Conservation (phyloP, 2,329 filamentous ascomycete species). For the Ceratocystis huliohia region DNA sequence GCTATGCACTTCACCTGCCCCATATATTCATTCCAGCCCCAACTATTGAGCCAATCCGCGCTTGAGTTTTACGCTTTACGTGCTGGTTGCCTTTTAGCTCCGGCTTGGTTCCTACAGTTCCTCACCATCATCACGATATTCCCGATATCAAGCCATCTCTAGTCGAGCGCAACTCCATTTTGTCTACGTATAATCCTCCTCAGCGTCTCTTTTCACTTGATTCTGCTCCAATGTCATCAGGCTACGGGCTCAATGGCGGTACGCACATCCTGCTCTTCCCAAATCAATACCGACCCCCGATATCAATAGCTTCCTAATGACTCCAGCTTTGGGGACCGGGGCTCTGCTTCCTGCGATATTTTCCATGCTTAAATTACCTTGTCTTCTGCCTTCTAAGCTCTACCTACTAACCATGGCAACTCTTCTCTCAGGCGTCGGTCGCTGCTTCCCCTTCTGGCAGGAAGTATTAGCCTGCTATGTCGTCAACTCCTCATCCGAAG, state of each 20-base stretch:
- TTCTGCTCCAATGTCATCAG: constrained; percentile 54
- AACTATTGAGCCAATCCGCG: not conserved
- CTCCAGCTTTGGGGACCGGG: not conserved
- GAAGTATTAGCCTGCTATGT: constrained; percentile 98
- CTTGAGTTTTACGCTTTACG: not conserved
- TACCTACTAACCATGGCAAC: not conserved
- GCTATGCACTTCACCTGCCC: not conserved
- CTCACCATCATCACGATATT: not conserved
- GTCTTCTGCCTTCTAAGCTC: not conserved
- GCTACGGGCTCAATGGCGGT: constrained; percentile 73
- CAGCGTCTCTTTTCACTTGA: not conserved
- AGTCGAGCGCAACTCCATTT: not conserved
- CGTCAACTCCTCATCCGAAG: constrained; percentile 72
- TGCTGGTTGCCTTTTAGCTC: constrained; percentile 4
- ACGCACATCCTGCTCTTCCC: constrained; percentile 22
- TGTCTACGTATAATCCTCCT: not conserved
- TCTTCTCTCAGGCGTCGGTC: constrained; percentile 41
- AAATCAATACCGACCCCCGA: not conserved
- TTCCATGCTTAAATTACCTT: not conserved
- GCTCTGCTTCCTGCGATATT: not conserved
- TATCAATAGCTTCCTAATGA: not conserved
- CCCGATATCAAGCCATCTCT: not conserved
- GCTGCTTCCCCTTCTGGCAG: constrained; percentile 99
- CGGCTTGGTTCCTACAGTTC: not conserved
- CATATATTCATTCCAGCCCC: not conserved